These are phyloP conservation scores for Russula griseocarnosa DNA, from an alignment of 768 basidiomycete species.

Conservation along the genomic window DNA sequence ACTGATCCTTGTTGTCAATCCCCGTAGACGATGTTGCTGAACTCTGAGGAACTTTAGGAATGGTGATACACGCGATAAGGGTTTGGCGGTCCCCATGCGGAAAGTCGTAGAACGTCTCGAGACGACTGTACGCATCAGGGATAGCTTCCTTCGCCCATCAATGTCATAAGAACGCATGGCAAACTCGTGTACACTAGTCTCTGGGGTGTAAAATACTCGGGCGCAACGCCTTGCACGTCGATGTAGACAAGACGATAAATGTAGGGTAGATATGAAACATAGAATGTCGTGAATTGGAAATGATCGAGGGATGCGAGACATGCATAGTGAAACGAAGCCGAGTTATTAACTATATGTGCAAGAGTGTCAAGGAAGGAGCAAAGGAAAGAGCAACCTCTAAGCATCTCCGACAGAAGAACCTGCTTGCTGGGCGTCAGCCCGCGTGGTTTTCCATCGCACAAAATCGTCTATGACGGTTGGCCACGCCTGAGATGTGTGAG, in stretches of 20 bases:
- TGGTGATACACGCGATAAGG: no score
- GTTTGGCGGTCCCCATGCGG: not conserved
- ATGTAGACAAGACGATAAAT: not conserved
- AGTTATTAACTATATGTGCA: not conserved
- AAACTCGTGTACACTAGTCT: not conserved
- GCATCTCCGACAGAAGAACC: not conserved
- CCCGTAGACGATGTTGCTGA: no score
- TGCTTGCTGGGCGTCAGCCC: constrained; percentile 4
- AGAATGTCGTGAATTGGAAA: constrained; percentile 3
- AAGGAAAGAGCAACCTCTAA: constrained; percentile 10
- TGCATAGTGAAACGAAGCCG: constrained; percentile 3
- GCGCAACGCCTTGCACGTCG: not conserved
- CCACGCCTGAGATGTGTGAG: constrained; percentile 56
- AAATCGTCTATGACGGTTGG: constrained; percentile 80
- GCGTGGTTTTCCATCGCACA: constrained; percentile 56
- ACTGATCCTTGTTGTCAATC: no score
- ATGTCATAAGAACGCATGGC: not conserved
- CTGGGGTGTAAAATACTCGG: not conserved
- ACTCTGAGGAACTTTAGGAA: no score
- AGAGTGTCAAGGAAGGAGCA: constrained; percentile 2
- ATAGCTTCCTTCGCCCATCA: constrained; percentile 3
- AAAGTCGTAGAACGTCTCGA: not conserved
- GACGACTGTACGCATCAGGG: not conserved
- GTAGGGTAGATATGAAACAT: not conserved
- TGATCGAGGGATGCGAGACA: constrained; percentile 7